These are phyloP conservation scores for Tricholoma furcatifolium DNA, from an alignment of 768 basidiomycete genomes.

Conservation along the genomic window DNA sequence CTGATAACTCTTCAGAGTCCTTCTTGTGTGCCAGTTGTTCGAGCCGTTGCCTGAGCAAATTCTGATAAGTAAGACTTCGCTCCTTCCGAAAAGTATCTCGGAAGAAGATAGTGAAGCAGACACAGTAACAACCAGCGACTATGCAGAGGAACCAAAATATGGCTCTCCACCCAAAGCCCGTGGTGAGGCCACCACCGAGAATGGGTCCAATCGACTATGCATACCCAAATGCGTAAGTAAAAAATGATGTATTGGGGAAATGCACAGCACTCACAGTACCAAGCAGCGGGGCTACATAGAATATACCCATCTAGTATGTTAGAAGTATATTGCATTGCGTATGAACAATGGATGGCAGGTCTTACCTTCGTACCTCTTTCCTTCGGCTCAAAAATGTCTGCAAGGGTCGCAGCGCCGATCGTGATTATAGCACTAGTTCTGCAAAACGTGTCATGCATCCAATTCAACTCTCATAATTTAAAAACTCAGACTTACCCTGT, in stretches of 20 bases:
- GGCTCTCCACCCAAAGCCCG: constrained; percentile 73
- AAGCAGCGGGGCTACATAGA: constrained; percentile 76
- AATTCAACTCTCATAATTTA: neutral
- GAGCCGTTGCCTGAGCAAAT: constrained; percentile 49
- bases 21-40: constrained; percentile 16
- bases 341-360: neutral
- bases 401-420: constrained; percentile 76
- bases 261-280: constrained; percentile 45
- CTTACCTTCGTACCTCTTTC: constrained; percentile 70
- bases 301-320: constrained; percentile 62
- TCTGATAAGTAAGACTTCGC: constrained; percentile 79
- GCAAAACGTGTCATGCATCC: neutral
- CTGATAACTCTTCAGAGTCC: neutral
- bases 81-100: constrained; percentile 82
- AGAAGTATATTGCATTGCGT: neutral
- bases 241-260: neutral
- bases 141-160: constrained; percentile 82
- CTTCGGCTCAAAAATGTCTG: constrained; percentile 73
- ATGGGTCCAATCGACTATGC: constrained; percentile 61
- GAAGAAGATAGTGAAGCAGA: constrained; percentile 66
- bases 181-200: constrained; percentile 66
- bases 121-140: constrained; percentile 50
- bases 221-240: too few relatives aligned
- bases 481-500: constrained; percentile 42
- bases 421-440: constrained; percentile 30